Base-by-base conservation (phyloP, 805 yeast species). In the Candida endomychidarum region DNA sequence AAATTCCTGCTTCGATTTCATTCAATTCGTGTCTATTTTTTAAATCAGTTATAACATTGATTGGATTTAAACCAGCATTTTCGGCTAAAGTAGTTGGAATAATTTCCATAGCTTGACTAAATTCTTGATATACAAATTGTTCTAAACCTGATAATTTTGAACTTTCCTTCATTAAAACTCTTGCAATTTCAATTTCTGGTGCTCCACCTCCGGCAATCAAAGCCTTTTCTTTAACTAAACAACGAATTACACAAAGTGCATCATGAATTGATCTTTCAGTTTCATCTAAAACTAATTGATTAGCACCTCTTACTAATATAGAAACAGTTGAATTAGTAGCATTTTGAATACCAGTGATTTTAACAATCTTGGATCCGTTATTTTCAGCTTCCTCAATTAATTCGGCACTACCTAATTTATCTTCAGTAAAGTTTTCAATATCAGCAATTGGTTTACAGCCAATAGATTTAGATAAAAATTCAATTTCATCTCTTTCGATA, bases 201-300 rank as follows among this genome's bases (percentile, higher is more conserved):
- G 99, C 98, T 54, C 98, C 99, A 48, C 99, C 99, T 54, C 99
- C 99, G 10, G 98, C 96, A 67, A 93, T 89, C 58, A 86, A 70
- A 1, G 90, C 96, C 57, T 78, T 83, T 60, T 86, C 88, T 58
- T 88, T 87, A 19, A 89, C 96, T 41, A 88, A 72, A 66, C 96
- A 85, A 60, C 95, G 70, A 47, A 84, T 74, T 41, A 91, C 99
- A 75, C 99, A 93, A 42, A 93, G 75, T 0, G 99, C 98, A 65
- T 93, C 99, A 57, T 93, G 99, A 48, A 93, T 71, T 3, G 98
- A 90, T 67, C 99, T 83, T 61, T 93, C 99, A 26, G 98, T 81
- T 70, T 93, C 99, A 65, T 93, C 99, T 43, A 93, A 71, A 38
- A 91, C 83, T 68, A 88, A 77, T 47, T 75, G 75, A 63, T 93